A percentile compares a stretch with the other conserved stretches of the same genome.
phyloP scores from a whole-genome alignment of 2,329 filamentous ascomycete species.

The Bipolaris zeicola region DNA sequence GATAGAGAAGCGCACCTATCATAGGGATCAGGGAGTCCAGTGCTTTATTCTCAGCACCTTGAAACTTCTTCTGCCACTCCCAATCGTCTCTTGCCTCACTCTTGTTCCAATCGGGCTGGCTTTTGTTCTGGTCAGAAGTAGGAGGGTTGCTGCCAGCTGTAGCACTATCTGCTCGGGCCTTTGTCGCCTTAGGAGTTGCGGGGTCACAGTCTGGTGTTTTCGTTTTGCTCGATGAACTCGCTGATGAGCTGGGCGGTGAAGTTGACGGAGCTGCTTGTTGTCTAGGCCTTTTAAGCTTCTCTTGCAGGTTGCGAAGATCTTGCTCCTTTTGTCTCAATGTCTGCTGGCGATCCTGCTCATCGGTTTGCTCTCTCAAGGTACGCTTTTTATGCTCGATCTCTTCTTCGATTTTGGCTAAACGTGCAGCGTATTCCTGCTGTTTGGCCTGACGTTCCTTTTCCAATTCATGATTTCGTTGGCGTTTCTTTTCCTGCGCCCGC shows the following conservation, averaged over 20 bases:
- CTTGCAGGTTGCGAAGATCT: conserved; percentile 54
- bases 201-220: neutral
- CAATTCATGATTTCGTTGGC: conserved; percentile 56
- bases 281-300: conserved; percentile 7
- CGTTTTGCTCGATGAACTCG: neutral
- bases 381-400: conserved; percentile 59
- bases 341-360: conserved; percentile 54
- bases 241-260: neutral
- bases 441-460: conserved; percentile 56
- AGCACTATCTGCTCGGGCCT: neutral
- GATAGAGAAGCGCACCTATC: conserved; percentile 57
- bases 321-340: conserved; percentile 54
- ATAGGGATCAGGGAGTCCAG: conserved; percentile 71
- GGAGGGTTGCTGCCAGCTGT: neutral
- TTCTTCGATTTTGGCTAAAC: conserved; percentile 60
- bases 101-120: conserved; percentile 17
- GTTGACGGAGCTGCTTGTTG: conserved; percentile 1
- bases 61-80: conserved; percentile 63
- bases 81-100: conserved; percentile 59
- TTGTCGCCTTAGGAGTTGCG: neutral
- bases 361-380: conserved; percentile 49
- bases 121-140: conserved; percentile 1
- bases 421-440: conserved; percentile 53
- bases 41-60: conserved; percentile 57
- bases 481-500: conserved; percentile 51